Evolutionary conservation across 2,329 filamentous ascomycete genomes (phyloP), one percentile per base, ranked within the genome.

Genomic region (Bipolaris gigantea): DNA sequence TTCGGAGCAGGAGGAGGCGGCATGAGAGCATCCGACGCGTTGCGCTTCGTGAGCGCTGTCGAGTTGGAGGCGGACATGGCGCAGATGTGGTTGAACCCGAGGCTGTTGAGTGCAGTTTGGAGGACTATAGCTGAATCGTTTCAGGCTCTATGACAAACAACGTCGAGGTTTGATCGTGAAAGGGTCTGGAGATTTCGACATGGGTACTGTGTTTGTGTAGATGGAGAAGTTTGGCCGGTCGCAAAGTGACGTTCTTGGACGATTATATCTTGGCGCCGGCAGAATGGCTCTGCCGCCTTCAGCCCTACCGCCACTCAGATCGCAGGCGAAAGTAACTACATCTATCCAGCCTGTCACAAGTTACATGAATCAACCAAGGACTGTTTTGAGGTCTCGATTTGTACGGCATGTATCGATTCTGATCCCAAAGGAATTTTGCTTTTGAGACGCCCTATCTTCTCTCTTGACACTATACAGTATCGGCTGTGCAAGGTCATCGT

Each of bases 1-100:
- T 96, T 97, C 38, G 87, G 80, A 0, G 86, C 83, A 4, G 92
- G 90, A 5, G 93, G 92, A 10, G 92, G 92, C 15, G 90, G 89
- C 92, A 97, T 97, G 49, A 95, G 78, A 50, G 89, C 85, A 23
- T 79, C 83, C 54, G 90, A 87, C 36, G 75, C 73, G 52, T 81
- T 80, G 59, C 86, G 81, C 77, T 91, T 92, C 51, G 86, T 79
- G 55, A 94, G 81, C 56, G 87, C 83, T 46, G 75, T 82, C 5
- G 86, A 85, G 15, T 72, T 77, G 6, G 60, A 33, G 32, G 61
- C 53, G 5, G 62, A 51, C 69, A 72, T 73, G 56, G 40, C 40
- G 39, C n/a, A 36, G 32, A 30, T 33, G 44, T 42, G 39, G 50
- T 15, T 19, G 27, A 25, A 43, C 21, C 23, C 32, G 25, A 27